These are phyloP conservation scores for Acrodontium crateriforme DNA, from an alignment of 2,329 filamentous ascomycete species.

Conservation along the genomic window DNA sequence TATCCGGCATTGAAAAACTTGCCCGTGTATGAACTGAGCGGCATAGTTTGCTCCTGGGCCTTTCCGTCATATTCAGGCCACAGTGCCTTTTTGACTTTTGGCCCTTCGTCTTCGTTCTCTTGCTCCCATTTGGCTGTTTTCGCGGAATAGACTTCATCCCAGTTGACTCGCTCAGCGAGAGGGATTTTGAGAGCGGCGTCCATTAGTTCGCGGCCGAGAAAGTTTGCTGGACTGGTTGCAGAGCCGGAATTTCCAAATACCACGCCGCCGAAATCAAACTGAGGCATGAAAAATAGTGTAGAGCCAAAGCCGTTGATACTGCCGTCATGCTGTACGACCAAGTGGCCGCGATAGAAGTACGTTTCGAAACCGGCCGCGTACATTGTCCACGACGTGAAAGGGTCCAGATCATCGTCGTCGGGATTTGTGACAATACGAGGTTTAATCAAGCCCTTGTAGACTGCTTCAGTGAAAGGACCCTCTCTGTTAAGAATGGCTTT, in stretches of 20 bases:
- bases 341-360: constrained; percentile 17
- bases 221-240: constrained; percentile 4
- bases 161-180: constrained; percentile 8
- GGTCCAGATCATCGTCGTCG: constrained; percentile 7
- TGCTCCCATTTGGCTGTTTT: constrained; percentile 2
- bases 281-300: constrained; percentile 17
- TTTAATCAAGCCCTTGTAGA: constrained; percentile 14
- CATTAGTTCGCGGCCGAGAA: constrained; percentile 14
- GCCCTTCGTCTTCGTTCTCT: constrained; percentile 4
- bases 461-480: constrained; percentile 11
- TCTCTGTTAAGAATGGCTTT: constrained; percentile 18
- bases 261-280: constrained; percentile 16
- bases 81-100: constrained; percentile 4
- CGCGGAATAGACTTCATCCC: constrained; percentile 4
- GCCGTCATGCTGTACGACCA: constrained; percentile 20
- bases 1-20: constrained; percentile 17
- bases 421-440: constrained; percentile 14
- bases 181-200: constrained; percentile 13
- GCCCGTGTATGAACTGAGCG: constrained; percentile 13
- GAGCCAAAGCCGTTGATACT: constrained; percentile 16
- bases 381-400: constrained; percentile 11
- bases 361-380: constrained; percentile 18
- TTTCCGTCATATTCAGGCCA: constrained; percentile 4
- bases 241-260: constrained; percentile 18
- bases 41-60: constrained; percentile 6